Percentiles rank a stretch among this genome's conserved stretches.
These are phyloP conservation scores for Cyclanthera cordifolia DNA, from an alignment of 306 rosid species.

Conservation along the genomic window DNA sequence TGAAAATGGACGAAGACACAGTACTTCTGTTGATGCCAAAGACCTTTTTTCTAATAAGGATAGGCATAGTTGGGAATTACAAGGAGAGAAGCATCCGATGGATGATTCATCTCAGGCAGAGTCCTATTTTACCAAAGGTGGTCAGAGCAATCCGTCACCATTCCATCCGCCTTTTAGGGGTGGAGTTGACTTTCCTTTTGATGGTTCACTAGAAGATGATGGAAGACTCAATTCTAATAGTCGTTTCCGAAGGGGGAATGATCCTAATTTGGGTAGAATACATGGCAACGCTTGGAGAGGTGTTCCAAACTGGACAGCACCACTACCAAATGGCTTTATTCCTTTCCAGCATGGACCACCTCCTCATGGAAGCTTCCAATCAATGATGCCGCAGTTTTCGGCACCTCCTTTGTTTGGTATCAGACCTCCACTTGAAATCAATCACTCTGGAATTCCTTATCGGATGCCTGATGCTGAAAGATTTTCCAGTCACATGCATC, in stretches of 20 bases:
- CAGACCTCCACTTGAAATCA: constrained; percentile 76
- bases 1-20: constrained; percentile 65
- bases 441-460: constrained; percentile 74
- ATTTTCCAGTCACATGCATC: constrained; percentile 77
- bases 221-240: constrained; percentile 59
- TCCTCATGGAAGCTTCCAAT: constrained; percentile 82
- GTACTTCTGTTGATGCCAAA: constrained; percentile 41
- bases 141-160: constrained; percentile 46
- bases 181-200: constrained; percentile 69
- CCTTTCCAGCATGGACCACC: constrained; percentile 93
- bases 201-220: constrained; percentile 71
- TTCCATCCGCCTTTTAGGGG: constrained; percentile 55
- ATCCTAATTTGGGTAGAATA: constrained; percentile 62
- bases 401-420: constrained; percentile 71
- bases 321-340: constrained; percentile 76
- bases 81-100: constrained; percentile 42
- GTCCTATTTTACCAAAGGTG: constrained; percentile 47
- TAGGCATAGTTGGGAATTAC: constrained; percentile 45
- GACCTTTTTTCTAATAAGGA: constrained; percentile 56
- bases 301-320: constrained; percentile 71
- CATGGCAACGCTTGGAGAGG: constrained; percentile 95
- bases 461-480: constrained; percentile 83
- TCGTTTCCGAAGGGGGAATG: constrained; percentile 66
- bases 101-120: constrained; percentile 61
- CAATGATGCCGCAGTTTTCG: constrained; percentile 77